Percentiles rank a stretch among this genome's conserved stretches.
Conservation (phyloP, 768 basidiomycete genomes). For the Agrocybe chaxingu region DNA sequence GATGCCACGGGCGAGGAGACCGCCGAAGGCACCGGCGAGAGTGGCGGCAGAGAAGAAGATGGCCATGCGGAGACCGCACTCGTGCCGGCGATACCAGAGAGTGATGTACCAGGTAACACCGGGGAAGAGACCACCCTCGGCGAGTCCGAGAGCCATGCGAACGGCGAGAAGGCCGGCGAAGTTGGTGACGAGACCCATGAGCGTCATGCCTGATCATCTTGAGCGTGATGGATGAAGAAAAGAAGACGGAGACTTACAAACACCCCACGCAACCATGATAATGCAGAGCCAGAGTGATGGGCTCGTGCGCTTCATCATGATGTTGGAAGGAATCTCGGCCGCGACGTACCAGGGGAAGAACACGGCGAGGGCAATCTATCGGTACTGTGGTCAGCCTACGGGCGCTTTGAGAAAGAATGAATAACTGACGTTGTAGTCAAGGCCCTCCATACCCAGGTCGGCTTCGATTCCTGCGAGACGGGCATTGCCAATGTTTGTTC, state of each 20-base stretch:
- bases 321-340: conserved; percentile 29
- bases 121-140: conserved; percentile 29
- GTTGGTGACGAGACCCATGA: conserved; percentile 26
- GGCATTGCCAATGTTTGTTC: conserved; percentile 30
- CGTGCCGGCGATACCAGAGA: conserved; percentile 28
- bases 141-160: conserved; percentile 25
- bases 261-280: conserved; percentile 30
- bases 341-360: conserved; percentile 30
- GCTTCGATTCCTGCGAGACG: conserved; percentile 24
- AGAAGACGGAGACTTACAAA: conserved; percentile 16
- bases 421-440: conserved; percentile 24
- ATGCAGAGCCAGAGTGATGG: conserved; percentile 29
- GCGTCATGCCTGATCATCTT: conserved; percentile 21
- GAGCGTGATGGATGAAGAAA: not conserved
- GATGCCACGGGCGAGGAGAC: conserved; percentile 27
- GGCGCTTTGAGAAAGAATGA: not conserved
- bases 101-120: conserved; percentile 29
- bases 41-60: conserved; percentile 31
- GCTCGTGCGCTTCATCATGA: conserved; percentile 32
- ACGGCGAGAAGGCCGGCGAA: conserved; percentile 21
- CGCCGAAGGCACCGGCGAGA: conserved; percentile 28
- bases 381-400: not conserved
- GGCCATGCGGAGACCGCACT: conserved; percentile 29
- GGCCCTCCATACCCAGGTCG: conserved; percentile 23
- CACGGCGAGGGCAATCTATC: conserved; percentile 26